Evolutionary conservation across 2,329 filamentous ascomycete species (phyloP), one percentile per base, ranked within the genome.

Genomic region (Daldinia sp.): DNA sequence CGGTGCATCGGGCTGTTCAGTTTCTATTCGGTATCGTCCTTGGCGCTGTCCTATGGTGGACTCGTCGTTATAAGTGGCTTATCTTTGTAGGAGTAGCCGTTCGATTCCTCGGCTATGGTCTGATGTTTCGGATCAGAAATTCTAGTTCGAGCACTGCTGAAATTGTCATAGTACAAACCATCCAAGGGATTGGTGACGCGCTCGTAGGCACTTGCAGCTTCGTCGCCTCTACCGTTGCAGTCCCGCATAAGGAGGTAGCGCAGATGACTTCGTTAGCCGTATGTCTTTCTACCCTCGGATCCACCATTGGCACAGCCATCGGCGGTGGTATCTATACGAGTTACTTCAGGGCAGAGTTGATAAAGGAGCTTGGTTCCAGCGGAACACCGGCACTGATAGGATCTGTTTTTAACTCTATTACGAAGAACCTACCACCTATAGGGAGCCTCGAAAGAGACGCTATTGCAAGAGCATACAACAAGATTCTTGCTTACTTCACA

Each of bases 301-400:
- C 39, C 15, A 64, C 62, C n/a, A 44, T 66, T 13, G 58, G 66
- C 6, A 53, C 30, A 10, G 35, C 62, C 15, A 58, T 69, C 10
- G 51, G 44, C n/a, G 66, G 66, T 13, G 66, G 50, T 13, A 65
- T 68, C 18, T 68, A 68, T 39, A 65, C 62, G 5, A 59, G 46
- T 30, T 55, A 55, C 6, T 39, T 68, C 15, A 9, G 42, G 28
- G 5, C 23, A 3, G 42, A 39, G 6, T 37, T 68, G n/a, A 26
- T 10, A 50, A 60, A 50, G n/a, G 33, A 44, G 23, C 62, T 68
- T 6, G 61, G 61, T 2, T 23, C n/a, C 20, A 4, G 15, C 1
- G 48, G 26, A 13, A 44, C 62, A 6, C 26, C 48, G 2, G 48
- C 42, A 20, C 50, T 65, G 6, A 50, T 68, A 4, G 28, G 51